A percentile compares a stretch with the other conserved stretches of the same genome.
These are phyloP conservation scores for Ceriops zippeliana DNA, from an alignment of 345 rosid genomes.

Conservation along the genomic window DNA sequence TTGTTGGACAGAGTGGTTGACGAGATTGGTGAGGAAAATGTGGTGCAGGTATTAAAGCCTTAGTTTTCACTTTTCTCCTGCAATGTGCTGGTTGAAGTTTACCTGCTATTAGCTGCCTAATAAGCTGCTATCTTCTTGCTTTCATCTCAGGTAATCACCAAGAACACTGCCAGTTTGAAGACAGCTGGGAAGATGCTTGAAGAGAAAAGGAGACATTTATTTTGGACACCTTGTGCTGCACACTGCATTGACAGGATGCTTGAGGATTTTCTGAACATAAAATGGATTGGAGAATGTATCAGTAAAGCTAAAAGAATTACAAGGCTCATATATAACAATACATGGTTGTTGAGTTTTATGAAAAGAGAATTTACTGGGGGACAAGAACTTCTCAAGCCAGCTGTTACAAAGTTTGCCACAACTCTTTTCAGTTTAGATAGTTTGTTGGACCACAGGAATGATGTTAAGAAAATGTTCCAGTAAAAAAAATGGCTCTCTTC, in stretches of 20 bases:
- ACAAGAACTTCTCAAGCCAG: slow-evolving; percentile 45
- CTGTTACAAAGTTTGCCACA: slow-evolving; percentile 32
- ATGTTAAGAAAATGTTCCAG: slow-evolving; percentile 40
- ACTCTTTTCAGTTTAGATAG: slow-evolving; percentile 36
- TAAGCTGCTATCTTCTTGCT: neutral
- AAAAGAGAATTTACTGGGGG: slow-evolving; percentile 41
- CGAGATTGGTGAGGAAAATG: slow-evolving; percentile 49
- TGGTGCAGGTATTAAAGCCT: slow-evolving; percentile 38
- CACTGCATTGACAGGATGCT: slow-evolving; percentile 38
- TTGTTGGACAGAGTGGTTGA: slow-evolving; percentile 46
- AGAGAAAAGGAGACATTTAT: slow-evolving; percentile 44
- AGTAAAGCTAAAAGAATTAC: slow-evolving; percentile 37
- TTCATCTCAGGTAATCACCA: slow-evolving; percentile 37
- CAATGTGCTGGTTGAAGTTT: neutral
- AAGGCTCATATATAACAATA: slow-evolving; percentile 32
- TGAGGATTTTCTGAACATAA: slow-evolving; percentile 38
- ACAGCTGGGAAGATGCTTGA: slow-evolving; percentile 54
- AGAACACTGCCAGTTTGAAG: slow-evolving; percentile 34
- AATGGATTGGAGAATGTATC: slow-evolving; percentile 33
- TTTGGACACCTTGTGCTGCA: slow-evolving; percentile 51
- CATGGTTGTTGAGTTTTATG: slow-evolving; percentile 37
- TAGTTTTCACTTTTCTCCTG: slow-evolving; percentile 4
- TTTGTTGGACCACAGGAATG: slow-evolving; percentile 36
- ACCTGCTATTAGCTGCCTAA: neutral
- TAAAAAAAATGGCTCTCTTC: slow-evolving; percentile 40